These are phyloP conservation scores for Diacronema lutheri DNA, from an alignment of 78 protist species.

Conservation along the genomic window DNA sequence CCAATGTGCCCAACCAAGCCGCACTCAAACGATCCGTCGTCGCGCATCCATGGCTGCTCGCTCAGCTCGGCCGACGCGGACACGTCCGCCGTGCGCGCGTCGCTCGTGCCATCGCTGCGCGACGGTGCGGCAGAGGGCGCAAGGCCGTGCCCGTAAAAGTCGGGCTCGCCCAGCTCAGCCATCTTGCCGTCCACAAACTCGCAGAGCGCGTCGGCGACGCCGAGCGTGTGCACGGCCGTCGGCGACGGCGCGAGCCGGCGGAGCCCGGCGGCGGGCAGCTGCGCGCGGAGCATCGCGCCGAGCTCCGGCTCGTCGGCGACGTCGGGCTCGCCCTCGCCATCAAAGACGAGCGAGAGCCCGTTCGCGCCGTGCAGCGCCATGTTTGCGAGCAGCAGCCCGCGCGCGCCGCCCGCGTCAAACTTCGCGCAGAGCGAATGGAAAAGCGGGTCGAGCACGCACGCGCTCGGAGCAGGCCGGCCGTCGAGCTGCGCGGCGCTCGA, in stretches of 20 bases:
- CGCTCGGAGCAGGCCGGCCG: slow-evolving; percentile 37
- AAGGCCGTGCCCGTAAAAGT: no score
- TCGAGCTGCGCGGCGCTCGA: slow-evolving; percentile 46
- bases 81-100: neutral
- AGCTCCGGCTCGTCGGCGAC: no score
- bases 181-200: no score
- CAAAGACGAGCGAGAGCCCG: neutral
- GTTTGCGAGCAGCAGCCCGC: slow-evolving; percentile 5
- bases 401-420: slow-evolving; percentile 67
- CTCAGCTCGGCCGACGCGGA: no score
- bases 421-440: slow-evolving; percentile 70
- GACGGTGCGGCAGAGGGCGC: neutral
- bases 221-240: no score
- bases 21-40: neutral
- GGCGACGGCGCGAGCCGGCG: no score
- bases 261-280: no score
- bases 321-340: no score
- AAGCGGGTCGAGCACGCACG: slow-evolving; percentile 72
- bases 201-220: no score
- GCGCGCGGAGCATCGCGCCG: no score
- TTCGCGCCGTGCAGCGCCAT: neutral
- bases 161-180: no score
- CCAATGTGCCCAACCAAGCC: neutral
- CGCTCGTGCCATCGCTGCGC: neutral
- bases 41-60: no score